A percentile compares a stretch with the other conserved stretches of the same genome.
Conservation (phyloP, 176 grass and related monocot species). For the Hordeum marinum region DNA sequence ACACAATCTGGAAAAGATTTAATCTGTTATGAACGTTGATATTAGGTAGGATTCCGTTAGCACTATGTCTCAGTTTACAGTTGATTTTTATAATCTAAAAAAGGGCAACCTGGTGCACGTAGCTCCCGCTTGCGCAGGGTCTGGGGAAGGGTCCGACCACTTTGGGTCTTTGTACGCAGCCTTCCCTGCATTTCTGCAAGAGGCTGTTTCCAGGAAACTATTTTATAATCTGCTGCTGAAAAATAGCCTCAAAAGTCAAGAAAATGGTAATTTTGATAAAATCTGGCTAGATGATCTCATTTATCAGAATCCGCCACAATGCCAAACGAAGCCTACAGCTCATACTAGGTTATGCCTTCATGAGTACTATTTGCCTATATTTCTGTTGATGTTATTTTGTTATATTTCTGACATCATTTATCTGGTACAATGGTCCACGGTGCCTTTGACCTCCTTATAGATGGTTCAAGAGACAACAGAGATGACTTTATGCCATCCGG, state of each 20-base stretch:
- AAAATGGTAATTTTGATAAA: neutral
- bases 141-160: no score
- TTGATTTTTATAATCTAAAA: neutral
- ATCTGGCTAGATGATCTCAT: neutral
- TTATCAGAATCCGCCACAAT: neutral
- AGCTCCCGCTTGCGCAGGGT: no score
- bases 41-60: neutral
- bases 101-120: no score
- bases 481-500: conserved; percentile 38
- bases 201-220: neutral
- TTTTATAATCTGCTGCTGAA: neutral
- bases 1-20: neutral
- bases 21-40: neutral
- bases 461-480: conserved; percentile 29
- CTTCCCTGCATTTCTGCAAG: no score
- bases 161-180: no score
- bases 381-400: neutral
- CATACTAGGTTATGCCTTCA: neutral
- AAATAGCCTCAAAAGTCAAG: neutral
- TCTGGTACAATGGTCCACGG: neutral
- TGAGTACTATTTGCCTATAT: neutral
- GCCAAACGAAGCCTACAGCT: neutral
- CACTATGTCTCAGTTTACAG: neutral
- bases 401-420: neutral
- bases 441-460: conserved; percentile 31